A percentile compares a stretch with the other conserved stretches of the same genome.
phyloP scores from a whole-genome alignment of 2,329 filamentous ascomycete species.

The Colletotrichum zoysiae region DNA sequence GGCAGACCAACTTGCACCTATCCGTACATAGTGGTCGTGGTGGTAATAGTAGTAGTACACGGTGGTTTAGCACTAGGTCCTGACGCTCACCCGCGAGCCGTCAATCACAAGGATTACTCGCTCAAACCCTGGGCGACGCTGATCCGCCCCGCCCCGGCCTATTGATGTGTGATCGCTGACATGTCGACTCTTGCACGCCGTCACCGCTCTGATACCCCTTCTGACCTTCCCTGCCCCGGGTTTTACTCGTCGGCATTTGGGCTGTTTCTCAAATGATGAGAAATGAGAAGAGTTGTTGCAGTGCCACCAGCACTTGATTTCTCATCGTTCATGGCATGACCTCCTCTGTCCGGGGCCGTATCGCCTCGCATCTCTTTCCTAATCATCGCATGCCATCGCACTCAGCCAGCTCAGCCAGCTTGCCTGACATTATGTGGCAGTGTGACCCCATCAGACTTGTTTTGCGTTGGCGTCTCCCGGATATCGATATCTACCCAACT shows the following conservation, averaged over 20 bases:
- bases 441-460: slow-evolving; percentile 25
- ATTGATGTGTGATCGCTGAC: slow-evolving; percentile 28
- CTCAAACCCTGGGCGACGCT: slow-evolving; percentile 8
- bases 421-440: slow-evolving; percentile 16
- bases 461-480: slow-evolving; percentile 23
- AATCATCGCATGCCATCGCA: slow-evolving; percentile 2
- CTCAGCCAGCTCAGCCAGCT: not conserved
- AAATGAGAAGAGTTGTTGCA: not conserved
- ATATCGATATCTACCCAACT: slow-evolving; percentile 17
- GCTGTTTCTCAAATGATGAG: not conserved
- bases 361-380: slow-evolving; percentile 6
- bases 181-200: slow-evolving; percentile 5
- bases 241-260: not conserved
- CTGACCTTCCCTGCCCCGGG: not conserved
- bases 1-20: slow-evolving; percentile 13
- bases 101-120: slow-evolving; percentile 16
- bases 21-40: too few relatives aligned
- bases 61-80: not conserved
- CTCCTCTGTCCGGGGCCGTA: not conserved
- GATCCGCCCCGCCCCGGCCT: slow-evolving; percentile 32
- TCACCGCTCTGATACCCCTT: slow-evolving; percentile 2
- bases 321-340: not conserved
- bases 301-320: not conserved
- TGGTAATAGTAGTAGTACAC: too few relatives aligned
- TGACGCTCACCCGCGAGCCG: slow-evolving; percentile 14